Conservation (phyloP, 1,139 yeast genomes). For the Yarrowia galli region DNA sequence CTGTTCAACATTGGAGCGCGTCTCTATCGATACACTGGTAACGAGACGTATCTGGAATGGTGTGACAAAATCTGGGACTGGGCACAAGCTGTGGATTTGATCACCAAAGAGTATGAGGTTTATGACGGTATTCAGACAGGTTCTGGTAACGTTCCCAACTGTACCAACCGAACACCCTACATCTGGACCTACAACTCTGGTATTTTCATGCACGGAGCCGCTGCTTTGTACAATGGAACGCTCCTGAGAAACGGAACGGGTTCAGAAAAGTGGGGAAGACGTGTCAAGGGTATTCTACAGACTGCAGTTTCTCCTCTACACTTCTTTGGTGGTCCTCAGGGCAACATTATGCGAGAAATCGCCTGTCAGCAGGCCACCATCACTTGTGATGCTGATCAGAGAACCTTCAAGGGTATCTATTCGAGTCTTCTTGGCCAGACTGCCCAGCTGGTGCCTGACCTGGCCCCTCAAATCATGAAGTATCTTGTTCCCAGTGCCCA, state of each 20-base stretch:
- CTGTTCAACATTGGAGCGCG: conserved; percentile 88
- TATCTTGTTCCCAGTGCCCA: conserved; percentile 9
- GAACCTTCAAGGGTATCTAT: conserved; percentile 25
- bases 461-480: conserved; percentile 2
- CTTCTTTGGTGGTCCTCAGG: conserved; percentile 51
- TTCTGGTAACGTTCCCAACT: conserved; percentile 1
- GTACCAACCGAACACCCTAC: conserved; percentile 16
- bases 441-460: not conserved
- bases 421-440: conserved; percentile 16
- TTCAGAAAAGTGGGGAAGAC: conserved; percentile 59
- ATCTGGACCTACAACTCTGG: conserved; percentile 26
- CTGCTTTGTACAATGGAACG: conserved; percentile 54
- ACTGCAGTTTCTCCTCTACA: conserved; percentile 57
- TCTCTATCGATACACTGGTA: conserved; percentile 77
- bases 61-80: conserved; percentile 83
- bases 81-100: conserved; percentile 55
- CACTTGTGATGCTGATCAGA: conserved; percentile 20
- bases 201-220: conserved; percentile 24
- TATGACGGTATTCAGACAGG: conserved; percentile 26
- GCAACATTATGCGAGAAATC: conserved; percentile 7
- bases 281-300: conserved; percentile 43
- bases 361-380: conserved; percentile 13
- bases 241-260: not conserved
- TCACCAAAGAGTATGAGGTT: conserved; percentile 59
- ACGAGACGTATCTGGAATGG: conserved; percentile 80